These are phyloP conservation scores for Alternaria conjuncta DNA, from an alignment of 2,329 filamentous ascomycete species.

Conservation along the genomic window DNA sequence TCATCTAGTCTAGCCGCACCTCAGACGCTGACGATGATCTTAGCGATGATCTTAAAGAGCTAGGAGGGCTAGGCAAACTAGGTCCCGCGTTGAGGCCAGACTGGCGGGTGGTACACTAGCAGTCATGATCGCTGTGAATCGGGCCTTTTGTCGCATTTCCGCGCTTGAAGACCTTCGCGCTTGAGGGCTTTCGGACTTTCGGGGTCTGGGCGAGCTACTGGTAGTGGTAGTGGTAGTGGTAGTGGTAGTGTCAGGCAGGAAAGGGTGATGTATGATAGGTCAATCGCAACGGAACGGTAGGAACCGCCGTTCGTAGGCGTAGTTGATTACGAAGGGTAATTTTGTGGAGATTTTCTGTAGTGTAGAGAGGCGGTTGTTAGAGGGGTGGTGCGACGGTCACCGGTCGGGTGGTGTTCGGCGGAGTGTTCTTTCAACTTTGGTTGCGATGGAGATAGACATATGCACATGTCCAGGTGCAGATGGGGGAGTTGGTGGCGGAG, in stretches of 20 bases:
- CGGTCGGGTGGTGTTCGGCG: background rate
- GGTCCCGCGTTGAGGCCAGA: background rate
- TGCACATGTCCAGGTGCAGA: no score
- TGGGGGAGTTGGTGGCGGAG: background rate
- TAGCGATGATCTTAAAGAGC: background rate
- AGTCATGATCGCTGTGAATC: background rate
- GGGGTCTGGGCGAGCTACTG: no score
- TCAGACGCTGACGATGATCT: background rate
- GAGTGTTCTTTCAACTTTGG: no score
- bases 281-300: background rate
- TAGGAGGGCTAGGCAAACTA: background rate
- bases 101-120: background rate
- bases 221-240: no score
- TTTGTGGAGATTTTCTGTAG: background rate
- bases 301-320: background rate
- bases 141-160: background rate
- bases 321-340: background rate
- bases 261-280: background rate
- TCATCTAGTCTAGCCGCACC: background rate
- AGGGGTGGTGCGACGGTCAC: background rate
- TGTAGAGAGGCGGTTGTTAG: background rate
- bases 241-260: no score
- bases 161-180: background rate
- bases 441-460: background rate
- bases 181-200: no score